Evolutionary conservation across 2,329 filamentous ascomycete species (phyloP), one percentile per base, ranked within the genome.

Genomic region (Colletotrichum somersetense): DNA sequence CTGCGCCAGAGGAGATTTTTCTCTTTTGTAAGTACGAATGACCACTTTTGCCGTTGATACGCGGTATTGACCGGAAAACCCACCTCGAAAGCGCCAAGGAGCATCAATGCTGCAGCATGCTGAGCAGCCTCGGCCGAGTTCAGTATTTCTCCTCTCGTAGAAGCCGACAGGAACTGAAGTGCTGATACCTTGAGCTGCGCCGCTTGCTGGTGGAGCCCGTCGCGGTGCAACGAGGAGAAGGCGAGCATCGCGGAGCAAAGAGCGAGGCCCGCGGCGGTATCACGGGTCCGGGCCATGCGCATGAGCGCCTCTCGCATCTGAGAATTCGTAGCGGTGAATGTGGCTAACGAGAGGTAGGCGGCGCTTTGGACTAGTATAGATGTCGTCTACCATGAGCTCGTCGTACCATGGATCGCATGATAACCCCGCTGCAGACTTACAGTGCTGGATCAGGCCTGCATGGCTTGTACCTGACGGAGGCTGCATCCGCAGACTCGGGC

Each of bases 11-110:
- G 26, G 6, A 44, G 7, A 14, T 20, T 5, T 4, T 5, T 40
- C 2, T 7, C 6, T 4, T 1, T 40, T 4, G 44, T 35, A 40
- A 26, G 40, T 14, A 42, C 1, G 8, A 11, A 1, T 0, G 6
- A 3, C 16, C 18, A 12, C 23, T 14, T 38, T 46, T n/a, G 14
- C 30, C 5, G 11, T 11, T 23, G 0, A 11, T 0, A 1, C 23
- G 7, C 5, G 10, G 42, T 16, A 3, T 23, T 4, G 2, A 18
- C 23, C 4, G 18, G 23, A 3, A 11, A 11, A 42, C 59, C 20
- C 33, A 64, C 66, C 40, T 68, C 66, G 12, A 56, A 68, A 35
- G 66, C 50, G 16, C 66, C 66, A 2, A 68, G 59, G 20, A 68
- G 59, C 66, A 68, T 68, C 7, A 53, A 68, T 12, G 66, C 66